These are phyloP conservation scores for Colletotrichum neosansevieriae DNA, from an alignment of 2,329 filamentous ascomycete genomes.

Conservation along the genomic window DNA sequence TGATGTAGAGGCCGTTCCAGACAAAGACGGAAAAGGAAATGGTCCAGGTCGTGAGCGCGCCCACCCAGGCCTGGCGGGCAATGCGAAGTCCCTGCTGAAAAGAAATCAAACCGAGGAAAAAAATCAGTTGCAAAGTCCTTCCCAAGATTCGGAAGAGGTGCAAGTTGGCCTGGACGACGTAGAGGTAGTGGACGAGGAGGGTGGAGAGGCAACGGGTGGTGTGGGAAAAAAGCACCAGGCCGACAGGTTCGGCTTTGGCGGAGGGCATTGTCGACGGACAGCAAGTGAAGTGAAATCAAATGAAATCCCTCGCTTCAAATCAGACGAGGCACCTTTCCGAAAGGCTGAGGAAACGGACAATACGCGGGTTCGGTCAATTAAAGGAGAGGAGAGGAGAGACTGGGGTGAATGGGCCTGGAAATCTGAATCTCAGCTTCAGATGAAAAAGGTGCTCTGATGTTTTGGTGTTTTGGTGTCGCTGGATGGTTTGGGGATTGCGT, in stretches of 20 bases:
- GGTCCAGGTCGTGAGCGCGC: background rate
- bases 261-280: conserved; percentile 17
- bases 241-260: conserved; percentile 15
- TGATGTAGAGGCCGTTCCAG: background rate
- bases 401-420: background rate
- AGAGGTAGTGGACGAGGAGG: background rate
- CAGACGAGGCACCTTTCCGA: background rate
- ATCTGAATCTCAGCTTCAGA: conserved; percentile 22
- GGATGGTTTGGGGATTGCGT: conserved; percentile 17
- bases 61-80: background rate
- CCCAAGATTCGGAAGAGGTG: background rate
- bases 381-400: no score
- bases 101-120: background rate
- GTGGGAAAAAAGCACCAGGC: conserved; percentile 18
- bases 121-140: background rate
- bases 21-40: conserved; percentile 4
- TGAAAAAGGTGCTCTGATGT: conserved; percentile 35
- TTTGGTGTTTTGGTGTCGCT: conserved; percentile 5
- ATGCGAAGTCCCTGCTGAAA: background rate
- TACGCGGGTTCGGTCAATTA: background rate
- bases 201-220: conserved; percentile 17
- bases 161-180: conserved; percentile 9
- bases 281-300: background rate
- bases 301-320: background rate
- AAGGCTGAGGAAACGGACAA: background rate